Base-by-base conservation (phyloP, 2,329 filamentous ascomycete species). In the Colletotrichum eremochloae region DNA sequence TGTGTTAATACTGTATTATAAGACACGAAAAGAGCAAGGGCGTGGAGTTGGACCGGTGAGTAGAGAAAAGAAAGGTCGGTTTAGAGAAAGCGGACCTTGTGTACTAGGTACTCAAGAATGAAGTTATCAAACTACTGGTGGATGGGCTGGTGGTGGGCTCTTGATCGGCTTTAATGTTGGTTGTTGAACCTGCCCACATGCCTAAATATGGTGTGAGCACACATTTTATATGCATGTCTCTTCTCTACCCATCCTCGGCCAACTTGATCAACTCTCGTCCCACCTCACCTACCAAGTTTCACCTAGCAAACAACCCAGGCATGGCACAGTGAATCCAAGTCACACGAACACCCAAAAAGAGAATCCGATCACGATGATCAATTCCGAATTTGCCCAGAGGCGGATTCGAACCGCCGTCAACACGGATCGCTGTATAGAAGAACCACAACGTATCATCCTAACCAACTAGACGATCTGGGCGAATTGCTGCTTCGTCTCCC, bases 1-100 rank as follows among this genome's bases (percentile, higher is more conserved):
- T 72, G 61, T 72, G 70, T 72, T 72, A 70, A 72, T 72, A 72
- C 60, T 68, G 66, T 72, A 72, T 61, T 64, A 70, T 70, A 72
- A 56, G 31, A 62, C 31, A 71, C 44, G 36, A 48, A 15, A 36
- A 36, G 55, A 38, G 14, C 44, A 44, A 8, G 8, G 53, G 53
- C 24, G 60, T 50, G 46, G 53, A 50, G 24, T 52, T 62, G 48
- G 40, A 40, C 24, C 15, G 36, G 5, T 31, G 53, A 38, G n/a
- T n/a, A 42, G 57, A 40, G 63, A 67, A n/a, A 40, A 40, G 53
- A 53, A 9, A 56, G 66, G 60, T 65, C 70, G 9, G 15, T 14
- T 20, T 52, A 63, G 55, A 58, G 60, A 72, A 70, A 44, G 53
- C 66, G 69, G 40, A 50, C 14, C 8, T 38, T 50, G 64, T 57